A percentile compares a stretch with the other conserved stretches of the same genome.
phyloP scores from a whole-genome alignment of 73 alveolate species.

The Tetrahymena malaccensis region DNA sequence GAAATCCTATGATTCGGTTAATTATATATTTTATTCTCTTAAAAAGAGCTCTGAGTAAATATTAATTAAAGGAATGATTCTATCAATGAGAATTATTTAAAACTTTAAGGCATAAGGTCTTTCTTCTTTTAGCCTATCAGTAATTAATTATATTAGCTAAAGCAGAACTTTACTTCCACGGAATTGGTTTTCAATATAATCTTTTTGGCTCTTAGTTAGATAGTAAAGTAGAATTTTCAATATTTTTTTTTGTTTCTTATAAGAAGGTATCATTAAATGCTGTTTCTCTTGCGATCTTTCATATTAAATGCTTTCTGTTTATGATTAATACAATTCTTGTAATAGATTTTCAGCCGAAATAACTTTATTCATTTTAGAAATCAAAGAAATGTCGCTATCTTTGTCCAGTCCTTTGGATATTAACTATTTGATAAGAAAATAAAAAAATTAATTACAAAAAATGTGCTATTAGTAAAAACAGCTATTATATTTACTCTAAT shows the following conservation, averaged over 20 bases:
- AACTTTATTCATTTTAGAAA: background rate
- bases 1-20: background rate
- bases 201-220: background rate
- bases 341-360: background rate
- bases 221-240: background rate
- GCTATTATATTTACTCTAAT: background rate
- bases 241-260: background rate
- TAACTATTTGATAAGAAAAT: background rate
- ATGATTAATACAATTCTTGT: background rate
- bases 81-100: background rate
- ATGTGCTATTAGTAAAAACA: too few relatives aligned
- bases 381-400: background rate
- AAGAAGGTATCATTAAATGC: background rate
- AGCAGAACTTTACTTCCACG: background rate
- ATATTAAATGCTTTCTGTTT: background rate
- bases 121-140: background rate
- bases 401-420: background rate
- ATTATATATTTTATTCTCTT: background rate
- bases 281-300: background rate
- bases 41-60: background rate
- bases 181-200: background rate
- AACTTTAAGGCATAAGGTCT: background rate
- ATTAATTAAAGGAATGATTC: background rate
- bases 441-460: background rate
- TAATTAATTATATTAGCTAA: background rate